Evolutionary conservation across 2,329 filamentous ascomycete species (phyloP).

Genomic region (Ophiostoma perfectum): DNA sequence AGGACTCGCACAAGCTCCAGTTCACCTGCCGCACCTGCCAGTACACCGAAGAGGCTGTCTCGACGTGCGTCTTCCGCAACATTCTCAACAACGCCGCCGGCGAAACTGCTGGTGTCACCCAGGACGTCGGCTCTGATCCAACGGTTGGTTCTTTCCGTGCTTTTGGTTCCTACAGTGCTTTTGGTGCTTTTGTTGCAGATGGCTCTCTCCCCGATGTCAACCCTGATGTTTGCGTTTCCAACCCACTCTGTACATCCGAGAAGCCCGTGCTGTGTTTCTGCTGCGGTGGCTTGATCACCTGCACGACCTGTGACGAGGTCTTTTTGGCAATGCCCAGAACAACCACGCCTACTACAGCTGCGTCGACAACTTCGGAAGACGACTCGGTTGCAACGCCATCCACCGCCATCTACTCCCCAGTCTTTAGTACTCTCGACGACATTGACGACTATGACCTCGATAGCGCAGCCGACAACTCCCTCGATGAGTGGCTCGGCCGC

Average conservation of each 20-base stretch:
- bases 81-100: conserved; percentile 84
- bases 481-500: background rate
- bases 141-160: conserved; percentile 69
- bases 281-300: conserved; percentile 44
- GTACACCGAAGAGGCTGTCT: conserved; percentile 79
- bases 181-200: conserved; percentile 12
- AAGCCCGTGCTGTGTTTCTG: conserved; percentile 40
- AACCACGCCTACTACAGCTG: background rate
- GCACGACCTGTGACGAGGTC: conserved; percentile 28
- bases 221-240: background rate
- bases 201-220: conserved; percentile 18
- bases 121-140: conserved; percentile 94
- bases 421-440: background rate
- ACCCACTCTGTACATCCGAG: background rate
- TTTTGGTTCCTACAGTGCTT: conserved; percentile 39
- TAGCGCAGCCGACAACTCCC: background rate
- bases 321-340: background rate
- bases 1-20: conserved; percentile 73
- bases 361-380: background rate
- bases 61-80: conserved; percentile 93
- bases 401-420: background rate
- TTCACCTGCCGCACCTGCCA: conserved; percentile 95
- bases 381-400: background rate
- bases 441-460: background rate
- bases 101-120: conserved; percentile 93